Evolutionary conservation across 2,329 filamentous ascomycete genomes (phyloP), one percentile per base, ranked within the genome.

Genomic region (Fusarium phyllophilum): DNA sequence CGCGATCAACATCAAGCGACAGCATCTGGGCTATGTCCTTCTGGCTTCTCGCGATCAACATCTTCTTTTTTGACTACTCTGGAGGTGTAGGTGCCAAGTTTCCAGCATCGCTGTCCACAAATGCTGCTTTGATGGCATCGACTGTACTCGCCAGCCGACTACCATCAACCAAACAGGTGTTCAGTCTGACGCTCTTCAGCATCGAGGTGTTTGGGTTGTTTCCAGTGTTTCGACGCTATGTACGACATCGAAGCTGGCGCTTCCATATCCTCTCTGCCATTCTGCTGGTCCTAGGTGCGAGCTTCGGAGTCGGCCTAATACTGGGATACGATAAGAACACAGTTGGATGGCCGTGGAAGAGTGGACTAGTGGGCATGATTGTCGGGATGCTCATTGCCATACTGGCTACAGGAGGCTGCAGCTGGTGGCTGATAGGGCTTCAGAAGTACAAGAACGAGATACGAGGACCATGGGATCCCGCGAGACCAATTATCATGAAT

Each of bases 391-490:
- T 96, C 15, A 86, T 94, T 29, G 92, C 93, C 1, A 90, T 91
- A 9, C 81, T 97, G 61, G 91, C 91, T 5, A 97, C 98, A 90
- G 96, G 96, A 4, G 92, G 95, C 18, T 98, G 95, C 81, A 97
- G 94, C 80, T 98, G 95, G 96, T 98, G 96, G 95, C 84, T 99
- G 72, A 98, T 99, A 79, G 94, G 95, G 14, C 83, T 99, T 82
- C 96, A 99, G 84, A 96, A 97, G 84, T 99, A 98, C 84, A 99
- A 99, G 86, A 98, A 98, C 81, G 96, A 98, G 84, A 98, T 99
- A 75, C 94, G 95, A 79, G 96, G 96, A 48, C 96, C 96, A 3
- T 99, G 96, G 96, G 96, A 99, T 84, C 95, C 96, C 26, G 96
- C 96, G 12, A 89, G 95, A 80, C 96, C 96, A 15, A 90, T 96